Percentiles rank a stretch among this genome's conserved stretches.
Conservation (phyloP, 805 yeast species). For the Saccharomycopsis malanga region DNA sequence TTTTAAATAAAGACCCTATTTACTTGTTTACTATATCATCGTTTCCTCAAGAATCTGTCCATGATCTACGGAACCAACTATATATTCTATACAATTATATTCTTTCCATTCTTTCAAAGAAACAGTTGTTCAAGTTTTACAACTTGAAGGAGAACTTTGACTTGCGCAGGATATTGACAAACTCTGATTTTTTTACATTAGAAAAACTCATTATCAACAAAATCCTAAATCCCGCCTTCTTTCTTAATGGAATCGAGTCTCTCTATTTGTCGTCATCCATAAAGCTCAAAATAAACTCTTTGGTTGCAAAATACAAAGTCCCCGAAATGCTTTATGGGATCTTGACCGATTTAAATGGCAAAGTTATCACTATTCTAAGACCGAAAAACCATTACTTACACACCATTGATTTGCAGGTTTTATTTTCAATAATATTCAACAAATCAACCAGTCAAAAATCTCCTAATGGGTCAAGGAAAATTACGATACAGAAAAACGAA, state of each 20-base stretch:
- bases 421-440: constrained; percentile 62
- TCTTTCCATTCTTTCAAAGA: constrained; percentile 75
- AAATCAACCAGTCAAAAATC: constrained; percentile 4
- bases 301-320: constrained; percentile 39
- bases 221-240: constrained; percentile 48
- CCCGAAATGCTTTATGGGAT: constrained; percentile 59
- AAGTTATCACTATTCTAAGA: constrained; percentile 60
- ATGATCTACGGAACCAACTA: constrained; percentile 54
- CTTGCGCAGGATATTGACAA: constrained; percentile 58
- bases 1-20: constrained; percentile 60
- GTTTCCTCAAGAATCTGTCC: constrained; percentile 40
- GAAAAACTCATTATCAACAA: constrained; percentile 34
- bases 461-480: constrained; percentile 5
- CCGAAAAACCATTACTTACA: constrained; percentile 74
- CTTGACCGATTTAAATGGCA: constrained; percentile 55
- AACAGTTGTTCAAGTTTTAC: constrained; percentile 65
- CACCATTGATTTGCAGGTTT: constrained; percentile 71
- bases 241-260: constrained; percentile 61
- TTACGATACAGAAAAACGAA: constrained; percentile 5
- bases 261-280: constrained; percentile 49
- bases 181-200: constrained; percentile 19
- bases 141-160: constrained; percentile 73
- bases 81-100: constrained; percentile 69
- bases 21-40: constrained; percentile 64
- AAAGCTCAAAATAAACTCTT: constrained; percentile 50